Evolutionary conservation across 2,329 filamentous ascomycete genomes (phyloP), one percentile per base, ranked within the genome.

Genomic region (Neoascochyta sp.): DNA sequence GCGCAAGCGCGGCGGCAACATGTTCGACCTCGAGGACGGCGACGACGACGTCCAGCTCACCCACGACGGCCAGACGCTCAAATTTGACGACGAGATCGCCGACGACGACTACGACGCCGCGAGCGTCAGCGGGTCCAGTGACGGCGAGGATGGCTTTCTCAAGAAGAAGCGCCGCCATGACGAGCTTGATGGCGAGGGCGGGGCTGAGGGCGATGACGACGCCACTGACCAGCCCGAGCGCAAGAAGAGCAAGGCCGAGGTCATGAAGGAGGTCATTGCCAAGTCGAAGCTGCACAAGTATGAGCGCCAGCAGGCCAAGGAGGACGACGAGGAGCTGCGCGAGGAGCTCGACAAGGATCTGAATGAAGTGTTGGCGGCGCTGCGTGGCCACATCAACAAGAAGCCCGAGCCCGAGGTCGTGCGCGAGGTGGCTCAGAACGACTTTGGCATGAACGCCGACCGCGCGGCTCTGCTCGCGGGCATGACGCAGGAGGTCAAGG

Each of bases 231-330:
- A 81, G 41, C 88, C 87, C 0, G 83, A 90, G 50, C 76, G 83
- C 36, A 95, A 95, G 64, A 98, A 95, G 69, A 82, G 82, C 3
- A 96, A 95, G 66, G 85, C 92, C 31, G 92, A 98, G 63, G 86
- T 98, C 27, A 95, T 96, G 86, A 84, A 95, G 54, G 93, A 98
- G 63, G 75, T 98, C 39, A 95, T 98, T 46, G 86, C 89, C 39
- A 98, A 98, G 65, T 96, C 90, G 1, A 98, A 98, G 60, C 73
- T 86, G 41, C 77, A 95, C 74, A 96, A 95, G 66, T 89, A 90
- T 56, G 89, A 96, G 66, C 80, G 92, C 22, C 92, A 98, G 64
- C 81, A 86, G 38, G 79, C 80, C 16, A 95, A 95, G 57, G 92
- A 96, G 39, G 87, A 92, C 27, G 92, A 98, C 48, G 87, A 93